Conservation (phyloP, 352 stramenopile genomes). For the Pythium vanterpoolii region DNA sequence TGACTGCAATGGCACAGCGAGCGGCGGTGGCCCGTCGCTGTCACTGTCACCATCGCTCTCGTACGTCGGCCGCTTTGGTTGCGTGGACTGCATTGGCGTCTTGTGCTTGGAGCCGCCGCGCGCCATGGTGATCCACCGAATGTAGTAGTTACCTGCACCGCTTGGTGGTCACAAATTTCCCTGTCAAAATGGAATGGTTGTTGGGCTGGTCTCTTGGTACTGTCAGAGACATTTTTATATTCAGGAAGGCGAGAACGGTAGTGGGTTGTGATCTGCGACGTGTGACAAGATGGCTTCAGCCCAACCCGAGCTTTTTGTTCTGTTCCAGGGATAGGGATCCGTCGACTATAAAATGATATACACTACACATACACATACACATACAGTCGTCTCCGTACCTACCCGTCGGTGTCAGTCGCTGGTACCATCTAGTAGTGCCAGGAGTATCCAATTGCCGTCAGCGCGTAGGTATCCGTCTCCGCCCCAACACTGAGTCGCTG, state of each 20-base stretch:
- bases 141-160: not conserved
- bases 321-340: too few relatives aligned
- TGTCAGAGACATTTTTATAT: conserved; percentile 15
- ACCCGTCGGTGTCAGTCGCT: too few relatives aligned
- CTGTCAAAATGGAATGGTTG: conserved; percentile 17
- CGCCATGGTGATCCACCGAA: conserved; percentile 21
- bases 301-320: not conserved
- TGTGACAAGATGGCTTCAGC: conserved; percentile 19
- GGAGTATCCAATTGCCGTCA: too few relatives aligned
- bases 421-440: too few relatives aligned
- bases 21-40: conserved; percentile 29
- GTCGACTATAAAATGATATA: too few relatives aligned
- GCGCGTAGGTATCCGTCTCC: too few relatives aligned
- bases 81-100: not conserved
- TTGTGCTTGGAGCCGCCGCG: not conserved
- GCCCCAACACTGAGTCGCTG: too few relatives aligned
- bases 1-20: conserved; percentile 55
- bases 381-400: too few relatives aligned
- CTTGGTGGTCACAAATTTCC: too few relatives aligned
- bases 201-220: conserved; percentile 1
- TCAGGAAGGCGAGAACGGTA: not conserved
- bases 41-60: conserved; percentile 30
- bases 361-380: too few relatives aligned
- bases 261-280: conserved; percentile 9
- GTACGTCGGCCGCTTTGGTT: conserved; percentile 13